phyloP scores from a whole-genome alignment of 441 rosid genomes.

The Biscutella laevigata region DNA sequence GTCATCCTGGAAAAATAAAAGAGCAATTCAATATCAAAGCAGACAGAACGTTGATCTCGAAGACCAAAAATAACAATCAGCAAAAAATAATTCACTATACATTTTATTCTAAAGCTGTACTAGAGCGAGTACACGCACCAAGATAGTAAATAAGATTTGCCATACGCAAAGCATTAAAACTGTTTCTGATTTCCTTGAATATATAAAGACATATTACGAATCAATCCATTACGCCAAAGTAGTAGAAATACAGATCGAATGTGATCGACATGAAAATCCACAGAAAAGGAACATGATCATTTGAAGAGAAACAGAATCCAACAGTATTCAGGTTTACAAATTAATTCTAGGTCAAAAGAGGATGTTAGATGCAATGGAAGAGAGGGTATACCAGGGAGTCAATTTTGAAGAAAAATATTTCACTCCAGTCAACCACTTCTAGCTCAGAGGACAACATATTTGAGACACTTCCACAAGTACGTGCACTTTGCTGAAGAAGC shows the following conservation, averaged over 20 bases:
- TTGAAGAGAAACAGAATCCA: conserved; percentile 9
- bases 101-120: conserved; percentile 4
- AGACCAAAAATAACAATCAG: conserved; percentile 5
- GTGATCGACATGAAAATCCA: conserved; percentile 3
- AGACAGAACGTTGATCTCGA: neutral
- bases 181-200: conserved; percentile 3
- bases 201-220: neutral
- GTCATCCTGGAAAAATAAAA: conserved; percentile 46
- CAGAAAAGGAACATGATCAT: neutral
- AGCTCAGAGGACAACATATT: conserved; percentile 41
- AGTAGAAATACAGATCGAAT: neutral
- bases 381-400: conserved; percentile 52
- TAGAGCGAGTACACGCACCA: conserved; percentile 6
- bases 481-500: conserved; percentile 75
- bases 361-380: conserved; percentile 7
- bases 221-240: neutral
- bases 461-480: conserved; percentile 71
- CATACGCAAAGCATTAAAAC: neutral
- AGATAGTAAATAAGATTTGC: conserved; percentile 6
- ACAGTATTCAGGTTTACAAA: neutral
- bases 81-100: neutral
- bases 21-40: neutral
- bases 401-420: conserved; percentile 86
- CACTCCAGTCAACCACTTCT: conserved; percentile 72
- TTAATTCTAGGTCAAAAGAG: neutral